Conservation (phyloP, 441 rosid species). For the Pelargonium australe region DNA sequence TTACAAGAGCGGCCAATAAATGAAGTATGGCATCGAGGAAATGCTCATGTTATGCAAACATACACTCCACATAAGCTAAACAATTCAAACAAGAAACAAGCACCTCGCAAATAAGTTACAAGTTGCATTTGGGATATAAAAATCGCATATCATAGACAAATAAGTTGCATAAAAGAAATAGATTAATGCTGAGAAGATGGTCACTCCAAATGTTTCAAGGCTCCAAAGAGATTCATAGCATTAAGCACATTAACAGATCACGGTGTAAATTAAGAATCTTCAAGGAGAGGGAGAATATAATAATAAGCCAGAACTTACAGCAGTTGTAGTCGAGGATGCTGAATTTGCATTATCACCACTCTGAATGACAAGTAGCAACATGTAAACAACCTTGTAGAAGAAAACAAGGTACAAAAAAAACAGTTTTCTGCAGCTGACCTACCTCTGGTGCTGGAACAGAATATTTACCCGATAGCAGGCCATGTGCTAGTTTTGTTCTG, state of each 20-base stretch:
- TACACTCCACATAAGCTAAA: not conserved
- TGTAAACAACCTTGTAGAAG: conserved; percentile 15
- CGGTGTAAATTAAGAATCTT: conserved; percentile 4
- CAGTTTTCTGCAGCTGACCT: conserved; percentile 17
- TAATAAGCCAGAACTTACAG: conserved; percentile 41
- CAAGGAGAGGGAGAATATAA: not conserved
- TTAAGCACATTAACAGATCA: not conserved
- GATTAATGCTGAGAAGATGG: not conserved
- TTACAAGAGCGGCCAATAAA: not conserved
- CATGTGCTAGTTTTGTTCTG: conserved; percentile 94
- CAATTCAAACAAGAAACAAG: not conserved
- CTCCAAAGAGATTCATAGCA: not conserved
- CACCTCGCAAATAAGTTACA: not conserved
- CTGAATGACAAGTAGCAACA: conserved; percentile 27
- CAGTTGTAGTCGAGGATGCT: conserved; percentile 24
- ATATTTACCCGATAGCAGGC: conserved; percentile 88
- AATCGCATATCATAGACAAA: not conserved
- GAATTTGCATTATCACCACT: conserved; percentile 32
- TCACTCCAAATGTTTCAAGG: not conserved
- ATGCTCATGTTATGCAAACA: not conserved
- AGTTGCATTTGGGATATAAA: not conserved
- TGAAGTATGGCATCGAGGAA: not conserved
- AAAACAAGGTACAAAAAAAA: not conserved
- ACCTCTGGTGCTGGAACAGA: conserved; percentile 72
- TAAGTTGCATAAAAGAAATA: not conserved